Conservation (phyloP, 768 basidiomycete genomes). For the Mycena venus region DNA sequence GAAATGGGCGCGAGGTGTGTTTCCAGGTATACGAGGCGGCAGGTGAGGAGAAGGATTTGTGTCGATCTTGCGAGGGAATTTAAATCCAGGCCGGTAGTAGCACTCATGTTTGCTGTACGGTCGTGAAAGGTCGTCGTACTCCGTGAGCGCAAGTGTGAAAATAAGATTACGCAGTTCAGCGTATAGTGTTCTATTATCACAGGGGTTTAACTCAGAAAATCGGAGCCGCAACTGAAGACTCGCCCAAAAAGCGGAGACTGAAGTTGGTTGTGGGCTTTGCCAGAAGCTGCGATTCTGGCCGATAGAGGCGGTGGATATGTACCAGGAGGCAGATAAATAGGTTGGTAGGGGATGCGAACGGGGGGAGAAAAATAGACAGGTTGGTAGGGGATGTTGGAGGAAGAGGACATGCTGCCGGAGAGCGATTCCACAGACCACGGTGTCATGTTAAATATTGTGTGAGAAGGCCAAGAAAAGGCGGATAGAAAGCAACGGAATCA, state of each 20-base stretch:
- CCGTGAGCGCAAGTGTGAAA: conserved; percentile 34
- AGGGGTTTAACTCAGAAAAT: no score
- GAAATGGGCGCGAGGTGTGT: conserved; percentile 32
- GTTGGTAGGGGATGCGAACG: no score
- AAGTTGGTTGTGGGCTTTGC: conserved; percentile 20
- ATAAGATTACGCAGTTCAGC: conserved; percentile 38
- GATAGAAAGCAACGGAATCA: no score
- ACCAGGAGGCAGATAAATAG: not conserved
- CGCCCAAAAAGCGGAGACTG: conserved; percentile 35
- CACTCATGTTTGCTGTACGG: conserved; percentile 29
- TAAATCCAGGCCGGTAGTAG: conserved; percentile 37
- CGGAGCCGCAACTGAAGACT: no score
- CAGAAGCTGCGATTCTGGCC: not conserved
- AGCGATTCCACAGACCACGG: no score
- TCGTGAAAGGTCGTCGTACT: conserved; percentile 30
- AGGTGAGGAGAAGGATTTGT: conserved; percentile 36
- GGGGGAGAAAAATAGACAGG: no score
- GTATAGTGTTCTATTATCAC: no score
- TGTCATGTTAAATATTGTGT: no score
- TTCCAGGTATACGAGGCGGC: conserved; percentile 39
- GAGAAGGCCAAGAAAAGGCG: no score
- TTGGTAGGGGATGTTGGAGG: no score
- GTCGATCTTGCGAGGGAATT: conserved; percentile 24
- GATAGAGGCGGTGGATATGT: not conserved
- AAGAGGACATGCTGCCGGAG: no score